A percentile compares a stretch with the other conserved stretches of the same genome.
Conservation (phyloP, 176 grass and related monocot genomes). For the Rhynchospora tenuis region DNA sequence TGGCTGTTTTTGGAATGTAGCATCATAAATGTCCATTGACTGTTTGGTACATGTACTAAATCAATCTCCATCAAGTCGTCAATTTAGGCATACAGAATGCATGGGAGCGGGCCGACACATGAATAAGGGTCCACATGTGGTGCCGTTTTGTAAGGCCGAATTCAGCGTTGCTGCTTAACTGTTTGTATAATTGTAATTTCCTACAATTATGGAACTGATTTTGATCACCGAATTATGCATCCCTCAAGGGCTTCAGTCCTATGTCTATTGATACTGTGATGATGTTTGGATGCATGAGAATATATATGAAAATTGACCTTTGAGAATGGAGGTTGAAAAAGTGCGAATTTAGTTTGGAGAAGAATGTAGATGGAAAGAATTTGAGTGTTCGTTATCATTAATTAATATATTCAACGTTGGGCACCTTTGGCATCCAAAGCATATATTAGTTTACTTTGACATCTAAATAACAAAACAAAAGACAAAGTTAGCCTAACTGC, state of each 20-base stretch:
- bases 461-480: background rate
- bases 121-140: background rate
- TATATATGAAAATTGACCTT: too few species aligned
- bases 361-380: too few species aligned
- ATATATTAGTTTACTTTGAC: background rate
- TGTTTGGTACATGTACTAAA: background rate
- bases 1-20: background rate
- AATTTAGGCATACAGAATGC: background rate
- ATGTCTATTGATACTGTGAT: background rate
- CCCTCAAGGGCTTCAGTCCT: background rate
- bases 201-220: background rate
- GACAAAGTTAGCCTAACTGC: background rate
- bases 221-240: background rate
- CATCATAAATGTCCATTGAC: background rate
- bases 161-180: background rate
- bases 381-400: too few species aligned
- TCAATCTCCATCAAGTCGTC: background rate
- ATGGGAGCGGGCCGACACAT: background rate
- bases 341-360: too few species aligned
- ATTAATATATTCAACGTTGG: too few species aligned
- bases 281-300: too few species aligned
- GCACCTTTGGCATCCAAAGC: background rate
- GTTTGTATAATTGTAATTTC: background rate
- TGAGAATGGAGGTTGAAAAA: too few species aligned
- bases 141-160: background rate